A percentile compares a stretch with the other conserved stretches of the same genome.
Evolutionary conservation across 177 flowering plant genomes (phyloP).

Genomic region (Vitis hybrid): DNA sequence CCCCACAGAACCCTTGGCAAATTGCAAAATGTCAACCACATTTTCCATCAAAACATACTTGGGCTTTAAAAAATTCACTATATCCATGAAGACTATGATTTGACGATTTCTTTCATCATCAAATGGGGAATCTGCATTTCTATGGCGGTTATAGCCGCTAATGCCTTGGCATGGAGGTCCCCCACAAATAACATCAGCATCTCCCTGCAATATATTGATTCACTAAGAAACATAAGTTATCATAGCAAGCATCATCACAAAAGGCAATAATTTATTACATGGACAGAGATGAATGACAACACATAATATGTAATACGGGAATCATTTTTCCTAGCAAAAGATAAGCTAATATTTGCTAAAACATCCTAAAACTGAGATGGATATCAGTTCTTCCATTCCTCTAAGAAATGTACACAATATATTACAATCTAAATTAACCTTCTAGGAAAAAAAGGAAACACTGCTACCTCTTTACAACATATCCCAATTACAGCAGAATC

Average conservation of each 20-base stretch:
- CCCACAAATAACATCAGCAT: slow-evolving; percentile 34
- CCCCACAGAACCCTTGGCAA: slow-evolving; percentile 56
- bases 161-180: slow-evolving; percentile 62
- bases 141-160: slow-evolving; percentile 56
- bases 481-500: no score
- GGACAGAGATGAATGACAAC: no score
- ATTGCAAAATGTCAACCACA: slow-evolving; percentile 57
- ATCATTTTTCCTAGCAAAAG: no score
- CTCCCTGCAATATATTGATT: slow-evolving; percentile 41
- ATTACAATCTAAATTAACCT: no score
- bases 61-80: slow-evolving; percentile 57
- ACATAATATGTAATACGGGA: no score
- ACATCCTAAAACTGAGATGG: no score
- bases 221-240: background rate
- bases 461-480: no score
- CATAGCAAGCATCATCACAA: background rate
- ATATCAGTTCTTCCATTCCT: no score
- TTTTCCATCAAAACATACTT: slow-evolving; percentile 71
- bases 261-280: no score
- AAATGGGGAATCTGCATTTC: slow-evolving; percentile 50
- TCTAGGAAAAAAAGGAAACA: no score
- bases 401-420: no score
- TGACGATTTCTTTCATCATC: slow-evolving; percentile 62
- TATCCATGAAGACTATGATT: slow-evolving; percentile 63
- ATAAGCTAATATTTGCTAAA: no score